Evolutionary conservation across 2,329 filamentous ascomycete species (phyloP), one percentile per base, ranked within the genome.

Genomic region (Aspergillus carbonarius): DNA sequence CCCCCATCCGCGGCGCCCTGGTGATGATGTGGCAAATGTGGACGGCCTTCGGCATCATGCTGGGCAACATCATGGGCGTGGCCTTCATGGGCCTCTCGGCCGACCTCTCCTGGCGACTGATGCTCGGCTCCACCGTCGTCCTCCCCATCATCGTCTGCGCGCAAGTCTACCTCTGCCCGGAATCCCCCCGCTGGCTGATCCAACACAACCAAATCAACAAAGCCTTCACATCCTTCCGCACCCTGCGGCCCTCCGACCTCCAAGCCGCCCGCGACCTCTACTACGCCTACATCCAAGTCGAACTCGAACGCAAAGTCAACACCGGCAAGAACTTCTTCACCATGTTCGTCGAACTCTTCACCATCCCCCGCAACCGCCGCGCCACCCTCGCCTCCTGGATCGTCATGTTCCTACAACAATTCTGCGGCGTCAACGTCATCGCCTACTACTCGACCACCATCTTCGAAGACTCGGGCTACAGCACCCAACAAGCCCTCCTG

Each of bases 371-470:
- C 30, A 88, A 88, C 68, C 80, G 85, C 25, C 84, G 86, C 54
- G 86, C 83, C 77, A 78, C 72, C 76, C 35, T 83, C 67, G 81
- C 72, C 2, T 83, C 79, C 1, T 81, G 85, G 72, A 83, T 87
- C 39, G 84, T 88, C 57, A 89, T 89, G 86, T 88, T 87, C 62
- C 81, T 85, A 78, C 85, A 88, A 66, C 85, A 87, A 63, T 79
- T 79, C 64, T 83, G 81, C 57, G 77, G 76, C 4, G 76, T 84
- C 40, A 85, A 85, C 46, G 79, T 84, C 13, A 84, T 86, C 35
- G 83, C 84, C 3, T 87, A 86, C 67, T 88, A 87, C 66, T 84
- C 81, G 0, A 84, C 85, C 0, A 80, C 83, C 30, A 86, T 89
- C 56, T 89, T 89, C 70, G 66, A 80, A 2, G 73, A 85, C 0